Evolutionary conservation across 1,284 basidiomycete genomes (phyloP), one percentile per base, ranked within the genome.

Genomic region (Pseudozyma sp.): DNA sequence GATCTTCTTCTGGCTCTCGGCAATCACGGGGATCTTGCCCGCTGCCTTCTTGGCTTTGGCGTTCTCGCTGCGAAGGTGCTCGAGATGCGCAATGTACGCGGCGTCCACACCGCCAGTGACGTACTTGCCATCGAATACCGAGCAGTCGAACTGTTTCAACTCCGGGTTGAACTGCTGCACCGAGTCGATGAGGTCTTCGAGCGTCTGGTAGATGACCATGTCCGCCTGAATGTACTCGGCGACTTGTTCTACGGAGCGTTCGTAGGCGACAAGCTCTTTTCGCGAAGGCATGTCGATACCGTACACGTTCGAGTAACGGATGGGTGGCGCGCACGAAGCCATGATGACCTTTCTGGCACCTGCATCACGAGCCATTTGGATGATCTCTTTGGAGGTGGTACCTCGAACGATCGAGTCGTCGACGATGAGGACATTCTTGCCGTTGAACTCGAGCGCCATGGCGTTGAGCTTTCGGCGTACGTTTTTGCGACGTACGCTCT

Each of bases 201-300:
- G 89, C n/a, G 92, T 94, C 86, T 99, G 97, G 88, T 93, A 99
- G 84, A 99, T 93, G 85, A 97, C 93, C 52, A 97, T 89, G 86
- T 99, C 97, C 16, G 95, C 97, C 48, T 95, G 95, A 78, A 99
- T 98, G 57, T 90, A 89, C 29, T 87, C 82, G 5, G 94, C 93
- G 65, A 99, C 90, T 68, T 92, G 89, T 43, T 90, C 88, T 19
- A 89, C 90, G 50, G 90, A 90, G 57, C 94, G 90, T 47, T 88
- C 89, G 85, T 97, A 88, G 0, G 95, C 97, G 52, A 99, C 96
- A 37, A 99, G 91, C 85, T 99, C 97, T 40, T 88, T 86, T 9
- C 94, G 91, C 1, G 94, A 94, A 34, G 97, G 97, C 97, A 99
- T 99, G 87, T 99, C 97, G 83, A 99, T 99, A 35, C 97, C 97